phyloP scores from a whole-genome alignment of 2,329 filamentous ascomycete genomes.

The Onygenales sp. region DNA sequence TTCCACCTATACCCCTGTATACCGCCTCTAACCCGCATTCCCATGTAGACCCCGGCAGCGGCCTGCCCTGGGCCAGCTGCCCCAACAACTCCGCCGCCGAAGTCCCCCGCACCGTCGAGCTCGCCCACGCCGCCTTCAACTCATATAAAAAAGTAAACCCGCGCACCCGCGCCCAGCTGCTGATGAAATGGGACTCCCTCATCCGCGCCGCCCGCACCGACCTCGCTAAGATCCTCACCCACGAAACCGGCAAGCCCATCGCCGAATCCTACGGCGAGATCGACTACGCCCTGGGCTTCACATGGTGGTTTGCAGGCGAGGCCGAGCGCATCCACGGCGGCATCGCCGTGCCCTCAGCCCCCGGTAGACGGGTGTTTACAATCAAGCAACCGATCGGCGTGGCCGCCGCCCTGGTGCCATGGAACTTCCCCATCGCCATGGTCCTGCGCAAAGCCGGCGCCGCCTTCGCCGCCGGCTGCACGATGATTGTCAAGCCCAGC shows the following conservation, averaged over 20 bases:
- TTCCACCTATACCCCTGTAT: neutral
- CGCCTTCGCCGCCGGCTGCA: slow-evolving; percentile 30
- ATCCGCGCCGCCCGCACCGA: slow-evolving; percentile 58
- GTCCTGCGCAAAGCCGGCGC: slow-evolving; percentile 36
- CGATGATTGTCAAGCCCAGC: slow-evolving; percentile 28
- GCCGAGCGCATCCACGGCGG: slow-evolving; percentile 65
- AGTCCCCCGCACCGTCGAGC: slow-evolving; percentile 50
- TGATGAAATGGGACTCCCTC: slow-evolving; percentile 56
- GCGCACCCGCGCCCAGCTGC: slow-evolving; percentile 49
- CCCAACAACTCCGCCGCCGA: slow-evolving; percentile 46
- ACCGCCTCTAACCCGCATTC: neutral
- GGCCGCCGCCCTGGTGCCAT: slow-evolving; percentile 73
- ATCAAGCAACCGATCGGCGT: slow-evolving; percentile 79
- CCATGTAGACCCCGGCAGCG: slow-evolving; percentile 41
- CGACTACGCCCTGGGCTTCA: slow-evolving; percentile 62
- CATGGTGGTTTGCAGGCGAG: slow-evolving; percentile 76
- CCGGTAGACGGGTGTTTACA: slow-evolving; percentile 66
- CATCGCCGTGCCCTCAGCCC: slow-evolving; percentile 59
- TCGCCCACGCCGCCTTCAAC: slow-evolving; percentile 52
- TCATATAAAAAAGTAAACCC: slow-evolving; percentile 52
- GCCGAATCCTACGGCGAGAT: slow-evolving; percentile 66
- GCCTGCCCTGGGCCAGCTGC: slow-evolving; percentile 42
- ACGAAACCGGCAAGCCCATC: slow-evolving; percentile 81
- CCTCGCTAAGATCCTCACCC: slow-evolving; percentile 71
- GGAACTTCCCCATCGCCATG: slow-evolving; percentile 81